Base-by-base conservation (phyloP, 805 yeast genomes). In the Myxozyma neotropica region DNA sequence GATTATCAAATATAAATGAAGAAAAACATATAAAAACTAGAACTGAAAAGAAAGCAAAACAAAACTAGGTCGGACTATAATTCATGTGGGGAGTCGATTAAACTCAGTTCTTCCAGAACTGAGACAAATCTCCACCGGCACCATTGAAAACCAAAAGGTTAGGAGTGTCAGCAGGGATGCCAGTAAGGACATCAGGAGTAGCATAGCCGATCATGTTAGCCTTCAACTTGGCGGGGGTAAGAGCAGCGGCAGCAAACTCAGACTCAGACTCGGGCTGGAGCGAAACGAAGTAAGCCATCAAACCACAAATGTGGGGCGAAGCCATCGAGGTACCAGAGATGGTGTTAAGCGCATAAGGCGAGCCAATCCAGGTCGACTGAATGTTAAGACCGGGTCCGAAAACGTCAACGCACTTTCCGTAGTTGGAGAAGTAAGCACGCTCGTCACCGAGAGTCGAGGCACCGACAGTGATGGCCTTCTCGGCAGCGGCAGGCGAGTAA, bases 371-470 rank as follows among this genome's bases (percentile, higher is more conserved):
- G 62, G 84, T 81, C 49, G 84, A 80, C 69, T 77, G 75, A 63
- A 82, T 77, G 72, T 81, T 80, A 68, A 80, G 79, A 71, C 99
- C 99, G 24, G 99, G 99, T 29, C 96, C 99, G 72, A 90, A 93
- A 66, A 93, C 87, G 72, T 93, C 97, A 59, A 94, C 97, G 80
- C 99, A 93, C 72, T 81, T 82, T 74, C 99, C 99, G 75, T 83
- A 91, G 81, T 93, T 94, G 57, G 97, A 90, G 81, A 94, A 94
- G 76, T 87, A 86, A 24, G 99, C 98, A 80, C 96, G 90, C 55
- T 84, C 79, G 72, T 94, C 98, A 54, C 88, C 83, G 68, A 88
- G 80, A 58, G 95, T 88, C 12, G 96, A 86, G 23, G 99, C 98
- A 74, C 97, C 99, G 52, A 93, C 98, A 48, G 97, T 89, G 70